phyloP scores from a whole-genome alignment of 345 rosid genomes.

The Hibiscus tridactylites region DNA sequence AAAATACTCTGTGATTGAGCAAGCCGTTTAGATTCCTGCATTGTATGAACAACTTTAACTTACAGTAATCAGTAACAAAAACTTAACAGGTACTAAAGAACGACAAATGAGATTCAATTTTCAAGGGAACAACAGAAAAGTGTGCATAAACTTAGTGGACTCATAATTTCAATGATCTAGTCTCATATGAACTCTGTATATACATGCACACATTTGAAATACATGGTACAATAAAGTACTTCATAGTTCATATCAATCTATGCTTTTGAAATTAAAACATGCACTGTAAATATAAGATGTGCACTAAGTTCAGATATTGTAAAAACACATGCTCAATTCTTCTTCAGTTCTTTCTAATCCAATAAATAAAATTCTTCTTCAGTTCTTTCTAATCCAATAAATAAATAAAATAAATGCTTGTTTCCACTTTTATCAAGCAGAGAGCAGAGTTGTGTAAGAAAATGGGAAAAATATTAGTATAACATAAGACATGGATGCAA shows the following conservation, averaged over 20 bases:
- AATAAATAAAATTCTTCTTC: too few relatives aligned
- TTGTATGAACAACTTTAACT: background rate
- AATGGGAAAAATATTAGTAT: too few relatives aligned
- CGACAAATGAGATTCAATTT: background rate
- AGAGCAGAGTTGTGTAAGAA: too few relatives aligned
- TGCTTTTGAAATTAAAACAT: background rate
- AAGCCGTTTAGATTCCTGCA: conserved; percentile 73
- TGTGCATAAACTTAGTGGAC: background rate
- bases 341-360: too few relatives aligned
- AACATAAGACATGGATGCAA: background rate
- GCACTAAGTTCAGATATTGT: background rate
- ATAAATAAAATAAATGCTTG: too few relatives aligned
- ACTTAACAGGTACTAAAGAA: background rate
- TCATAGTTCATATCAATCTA: background rate
- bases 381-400: too few relatives aligned
- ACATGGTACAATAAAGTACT: background rate
- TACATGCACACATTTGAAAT: background rate
- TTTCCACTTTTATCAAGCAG: too few relatives aligned
- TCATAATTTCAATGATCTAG: background rate
- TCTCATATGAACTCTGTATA: too few relatives aligned
- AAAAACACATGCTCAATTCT: too few relatives aligned
- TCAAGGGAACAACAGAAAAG: background rate
- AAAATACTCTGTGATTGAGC: conserved; percentile 64
- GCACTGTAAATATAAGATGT: background rate
- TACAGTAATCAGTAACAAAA: background rate